Conservation (phyloP, 768 basidiomycete species). For the Leccinum aurantiacum region DNA sequence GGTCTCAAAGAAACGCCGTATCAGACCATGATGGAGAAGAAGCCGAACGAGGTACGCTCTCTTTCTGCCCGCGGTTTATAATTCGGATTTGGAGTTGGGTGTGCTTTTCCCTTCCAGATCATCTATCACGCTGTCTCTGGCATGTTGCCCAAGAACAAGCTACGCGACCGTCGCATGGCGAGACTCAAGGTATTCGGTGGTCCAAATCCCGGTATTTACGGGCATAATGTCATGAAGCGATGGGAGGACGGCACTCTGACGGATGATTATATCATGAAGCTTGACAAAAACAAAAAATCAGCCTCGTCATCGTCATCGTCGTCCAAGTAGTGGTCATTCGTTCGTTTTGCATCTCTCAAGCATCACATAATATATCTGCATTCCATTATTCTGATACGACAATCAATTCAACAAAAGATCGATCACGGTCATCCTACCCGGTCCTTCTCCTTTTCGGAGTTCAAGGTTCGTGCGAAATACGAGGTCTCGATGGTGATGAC, state of each 20-base stretch:
- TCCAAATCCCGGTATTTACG: slow-evolving; percentile 72
- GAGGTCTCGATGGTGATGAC: slow-evolving; percentile 1
- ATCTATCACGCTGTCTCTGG: slow-evolving; percentile 95
- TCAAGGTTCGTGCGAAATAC: background rate
- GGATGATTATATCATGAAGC: slow-evolving; percentile 32
- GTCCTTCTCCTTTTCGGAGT: slow-evolving; percentile 10
- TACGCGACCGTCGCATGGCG: slow-evolving; percentile 84
- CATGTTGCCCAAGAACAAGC: slow-evolving; percentile 98
- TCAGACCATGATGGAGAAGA: slow-evolving; percentile 74
- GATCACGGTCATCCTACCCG: background rate
- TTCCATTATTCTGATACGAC: background rate
- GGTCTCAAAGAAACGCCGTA: slow-evolving; percentile 92
- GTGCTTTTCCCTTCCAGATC: slow-evolving; percentile 53
- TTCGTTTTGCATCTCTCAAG: background rate
- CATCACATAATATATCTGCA: slow-evolving; percentile 7
- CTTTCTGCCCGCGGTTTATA: background rate
- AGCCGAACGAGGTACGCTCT: slow-evolving; percentile 81
- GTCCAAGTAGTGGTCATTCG: slow-evolving; percentile 13
- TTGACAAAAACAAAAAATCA: slow-evolving; percentile 24
- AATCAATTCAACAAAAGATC: background rate
- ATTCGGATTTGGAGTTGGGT: background rate
- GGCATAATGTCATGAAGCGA: slow-evolving; percentile 73
- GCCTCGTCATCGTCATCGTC: background rate
- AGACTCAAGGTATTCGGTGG: slow-evolving; percentile 87
- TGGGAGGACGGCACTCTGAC: slow-evolving; percentile 82